Conservation (phyloP, 2,329 filamentous ascomycete species). For the Venturia oleaginea region DNA sequence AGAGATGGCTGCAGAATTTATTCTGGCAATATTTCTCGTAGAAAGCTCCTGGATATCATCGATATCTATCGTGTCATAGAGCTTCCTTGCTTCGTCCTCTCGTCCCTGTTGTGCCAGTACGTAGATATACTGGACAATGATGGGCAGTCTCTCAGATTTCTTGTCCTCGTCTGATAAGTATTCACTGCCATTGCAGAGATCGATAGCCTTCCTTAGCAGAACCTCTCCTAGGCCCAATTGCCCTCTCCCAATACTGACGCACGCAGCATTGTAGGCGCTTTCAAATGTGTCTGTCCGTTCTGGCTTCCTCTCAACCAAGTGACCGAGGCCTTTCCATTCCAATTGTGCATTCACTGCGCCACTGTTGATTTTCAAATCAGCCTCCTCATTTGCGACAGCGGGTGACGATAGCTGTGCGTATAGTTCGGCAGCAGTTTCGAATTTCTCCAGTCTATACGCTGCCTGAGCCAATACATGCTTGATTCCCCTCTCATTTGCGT, state of each 20-base stretch:
- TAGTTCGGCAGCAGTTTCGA: slow-evolving; percentile 53
- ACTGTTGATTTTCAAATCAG: slow-evolving; percentile 69
- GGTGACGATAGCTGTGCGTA: slow-evolving; percentile 51
- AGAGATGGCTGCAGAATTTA: slow-evolving; percentile 50
- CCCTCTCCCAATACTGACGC: slow-evolving; percentile 59
- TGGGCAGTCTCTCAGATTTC: slow-evolving; percentile 62
- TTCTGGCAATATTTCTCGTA: slow-evolving; percentile 55
- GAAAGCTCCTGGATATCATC: slow-evolving; percentile 56
- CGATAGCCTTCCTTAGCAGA: slow-evolving; percentile 60
- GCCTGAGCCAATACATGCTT: slow-evolving; percentile 55
- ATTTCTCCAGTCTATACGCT: slow-evolving; percentile 66
- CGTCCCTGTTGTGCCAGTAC: slow-evolving; percentile 60
- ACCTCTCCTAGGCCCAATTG: slow-evolving; percentile 56
- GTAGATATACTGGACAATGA: slow-evolving; percentile 67
- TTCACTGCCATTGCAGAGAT: slow-evolving; percentile 63
- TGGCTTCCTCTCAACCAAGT: slow-evolving; percentile 43
- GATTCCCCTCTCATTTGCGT: slow-evolving; percentile 35
- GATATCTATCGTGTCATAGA: slow-evolving; percentile 54
- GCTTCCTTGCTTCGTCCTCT: slow-evolving; percentile 51
- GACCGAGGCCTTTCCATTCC: slow-evolving; percentile 54
- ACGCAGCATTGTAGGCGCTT: slow-evolving; percentile 72
- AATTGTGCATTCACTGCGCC: slow-evolving; percentile 63
- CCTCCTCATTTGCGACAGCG: slow-evolving; percentile 51
- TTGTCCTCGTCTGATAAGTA: slow-evolving; percentile 68
- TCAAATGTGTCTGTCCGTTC: slow-evolving; percentile 66